Evolutionary conservation across 352 stramenopile genomes (phyloP).

Genomic region (Globisporangium rhizosaccharum): DNA sequence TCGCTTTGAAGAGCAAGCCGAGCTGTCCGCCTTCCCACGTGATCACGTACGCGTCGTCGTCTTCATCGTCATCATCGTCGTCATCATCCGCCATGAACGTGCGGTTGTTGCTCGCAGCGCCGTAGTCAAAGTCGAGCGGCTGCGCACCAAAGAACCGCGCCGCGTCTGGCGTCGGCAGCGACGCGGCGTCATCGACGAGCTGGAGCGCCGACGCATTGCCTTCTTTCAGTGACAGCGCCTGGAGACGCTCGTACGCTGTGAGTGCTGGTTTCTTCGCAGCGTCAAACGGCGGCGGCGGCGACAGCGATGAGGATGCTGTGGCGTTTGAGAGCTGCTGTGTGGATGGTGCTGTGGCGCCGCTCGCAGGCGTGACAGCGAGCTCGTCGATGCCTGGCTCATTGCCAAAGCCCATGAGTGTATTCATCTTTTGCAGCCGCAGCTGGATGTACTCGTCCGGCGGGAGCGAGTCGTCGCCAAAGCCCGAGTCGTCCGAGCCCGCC

Average conservation of each 20-base stretch:
- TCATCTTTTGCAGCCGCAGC: conserved; percentile 47
- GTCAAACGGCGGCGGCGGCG: conserved; percentile 4
- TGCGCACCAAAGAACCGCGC: conserved; percentile 3
- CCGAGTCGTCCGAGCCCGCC: conserved; percentile 40
- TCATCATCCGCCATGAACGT: conserved; percentile 21
- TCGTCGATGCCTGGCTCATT: conserved; percentile 18
- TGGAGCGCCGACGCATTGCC: conserved; percentile 3
- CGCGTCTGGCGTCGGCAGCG: conserved; percentile 10
- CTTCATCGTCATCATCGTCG: conserved; percentile 51
- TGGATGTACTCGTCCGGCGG: conserved; percentile 43
- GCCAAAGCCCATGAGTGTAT: conserved; percentile 30
- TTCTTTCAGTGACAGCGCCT: conserved; percentile 40
- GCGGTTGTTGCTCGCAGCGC: neutral
- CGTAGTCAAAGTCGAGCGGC: conserved; percentile 5
- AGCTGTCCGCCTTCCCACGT: conserved; percentile 62
- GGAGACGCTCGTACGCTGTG: conserved; percentile 50
- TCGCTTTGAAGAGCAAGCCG: conserved; percentile 69
- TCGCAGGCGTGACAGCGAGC: conserved; percentile 5
- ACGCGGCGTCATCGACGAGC: conserved; percentile 20
- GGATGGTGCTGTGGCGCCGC: too few relatives aligned
- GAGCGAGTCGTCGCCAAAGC: conserved; percentile 45
- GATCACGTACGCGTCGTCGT: conserved; percentile 69
- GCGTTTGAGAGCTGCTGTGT: neutral
- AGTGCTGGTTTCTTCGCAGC: conserved; percentile 8
- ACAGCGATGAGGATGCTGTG: neutral